Evolutionary conservation across 768 basidiomycete genomes (phyloP).

Genomic region (Nevesoporus exiguus): DNA sequence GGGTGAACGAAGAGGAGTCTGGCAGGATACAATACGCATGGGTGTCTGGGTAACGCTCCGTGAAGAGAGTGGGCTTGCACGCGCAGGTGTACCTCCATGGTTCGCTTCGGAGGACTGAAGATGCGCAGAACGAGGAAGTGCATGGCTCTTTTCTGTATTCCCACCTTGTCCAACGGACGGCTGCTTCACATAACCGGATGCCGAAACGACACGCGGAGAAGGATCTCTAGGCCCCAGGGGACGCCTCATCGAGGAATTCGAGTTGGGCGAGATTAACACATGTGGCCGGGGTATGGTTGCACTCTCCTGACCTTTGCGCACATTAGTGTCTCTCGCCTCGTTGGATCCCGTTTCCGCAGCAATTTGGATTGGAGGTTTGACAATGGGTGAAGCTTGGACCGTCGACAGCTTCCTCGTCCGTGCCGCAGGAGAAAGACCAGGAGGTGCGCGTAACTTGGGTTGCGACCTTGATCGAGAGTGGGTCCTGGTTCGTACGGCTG

Average conservation of each 20-base stretch:
- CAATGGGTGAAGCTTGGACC: constrained; percentile 29
- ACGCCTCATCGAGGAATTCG: constrained; percentile 24
- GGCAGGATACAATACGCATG: constrained; percentile 21
- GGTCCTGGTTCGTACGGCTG: constrained; percentile 1
- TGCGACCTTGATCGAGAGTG: constrained; percentile 35
- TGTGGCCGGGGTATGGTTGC: not conserved
- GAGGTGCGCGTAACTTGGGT: constrained; percentile 28
- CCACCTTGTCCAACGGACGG: not conserved
- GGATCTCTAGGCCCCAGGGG: constrained; percentile 23
- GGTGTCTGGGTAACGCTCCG: constrained; percentile 7
- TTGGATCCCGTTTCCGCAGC: constrained; percentile 1
- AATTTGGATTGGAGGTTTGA: constrained; percentile 14
- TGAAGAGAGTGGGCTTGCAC: not conserved
- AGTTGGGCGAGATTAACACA: constrained; percentile 19
- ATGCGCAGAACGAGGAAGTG: not conserved
- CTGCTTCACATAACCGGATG: not conserved
- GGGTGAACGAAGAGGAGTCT: constrained; percentile 16
- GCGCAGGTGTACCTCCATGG: constrained; percentile 12
- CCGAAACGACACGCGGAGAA: constrained; percentile 12
- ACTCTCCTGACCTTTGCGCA: not conserved
- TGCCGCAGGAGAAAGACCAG: constrained; percentile 1
- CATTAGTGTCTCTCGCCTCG: not conserved
- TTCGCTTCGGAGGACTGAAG: constrained; percentile 2
- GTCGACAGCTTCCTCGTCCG: constrained; percentile 28
- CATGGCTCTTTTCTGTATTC: constrained; percentile 4